A percentile compares a stretch with the other conserved stretches of the same genome.
Evolutionary conservation across 257 asterid species (phyloP).

Genomic region (Leonotis leonurus): DNA sequence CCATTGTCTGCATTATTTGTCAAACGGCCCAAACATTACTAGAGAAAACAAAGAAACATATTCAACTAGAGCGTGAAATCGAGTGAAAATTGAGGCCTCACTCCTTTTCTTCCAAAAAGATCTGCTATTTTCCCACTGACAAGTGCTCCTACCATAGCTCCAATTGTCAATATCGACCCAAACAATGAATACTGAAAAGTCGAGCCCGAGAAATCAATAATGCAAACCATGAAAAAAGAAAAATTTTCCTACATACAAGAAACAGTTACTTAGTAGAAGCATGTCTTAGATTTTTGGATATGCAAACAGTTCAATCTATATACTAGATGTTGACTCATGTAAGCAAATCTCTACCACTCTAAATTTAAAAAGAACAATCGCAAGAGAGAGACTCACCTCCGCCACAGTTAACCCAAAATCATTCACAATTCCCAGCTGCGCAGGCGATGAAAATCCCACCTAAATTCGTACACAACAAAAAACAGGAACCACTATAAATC

Average conservation of each 20-base stretch:
- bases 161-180: constrained; percentile 79
- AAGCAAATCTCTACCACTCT: not conserved
- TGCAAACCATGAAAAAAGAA: too few relatives aligned
- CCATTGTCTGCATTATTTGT: constrained; percentile 72
- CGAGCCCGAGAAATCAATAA: not conserved
- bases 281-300: not conserved
- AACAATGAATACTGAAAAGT: constrained; percentile 67
- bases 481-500: not conserved
- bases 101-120: constrained; percentile 70
- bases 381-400: constrained; percentile 37
- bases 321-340: not conserved
- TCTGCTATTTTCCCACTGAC: constrained; percentile 84
- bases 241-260: too few relatives aligned
- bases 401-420: constrained; percentile 67
- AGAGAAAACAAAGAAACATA: not conserved
- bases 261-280: not conserved
- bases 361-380: not conserved
- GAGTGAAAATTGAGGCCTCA: constrained; percentile 26
- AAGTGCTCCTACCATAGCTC: constrained; percentile 87
- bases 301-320: too few relatives aligned
- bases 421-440: constrained; percentile 58
- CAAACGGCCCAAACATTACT: constrained; percentile 14
- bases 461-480: not conserved
- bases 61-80: not conserved
- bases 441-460: constrained; percentile 90